Conservation (phyloP, 345 rosid genomes). For the Linum trigynum region DNA sequence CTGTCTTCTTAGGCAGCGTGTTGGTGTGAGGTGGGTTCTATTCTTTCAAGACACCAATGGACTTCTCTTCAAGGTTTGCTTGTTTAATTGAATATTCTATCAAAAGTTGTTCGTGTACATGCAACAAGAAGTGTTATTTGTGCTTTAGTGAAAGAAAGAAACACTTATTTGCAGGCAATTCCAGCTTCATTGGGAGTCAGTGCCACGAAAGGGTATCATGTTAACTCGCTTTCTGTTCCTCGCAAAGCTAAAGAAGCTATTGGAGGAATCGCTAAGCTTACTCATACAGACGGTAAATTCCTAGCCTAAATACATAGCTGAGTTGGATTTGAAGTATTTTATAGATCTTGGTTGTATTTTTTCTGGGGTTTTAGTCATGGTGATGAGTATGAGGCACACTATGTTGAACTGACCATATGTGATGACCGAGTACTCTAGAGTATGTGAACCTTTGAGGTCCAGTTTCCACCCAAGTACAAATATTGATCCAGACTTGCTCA, state of each 20-base stretch:
- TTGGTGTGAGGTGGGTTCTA: constrained; percentile 78
- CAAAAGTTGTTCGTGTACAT: constrained; percentile 7
- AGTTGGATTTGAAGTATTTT: background rate
- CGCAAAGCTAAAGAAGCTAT: constrained; percentile 98
- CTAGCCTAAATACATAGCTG: background rate
- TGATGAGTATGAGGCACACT: too few species aligned
- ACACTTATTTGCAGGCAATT: constrained; percentile 51
- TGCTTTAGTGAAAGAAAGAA: background rate
- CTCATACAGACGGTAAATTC: constrained; percentile 75
- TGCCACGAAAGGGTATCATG: constrained; percentile 70
- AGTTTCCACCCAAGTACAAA: background rate
- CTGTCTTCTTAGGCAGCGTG: constrained; percentile 46
- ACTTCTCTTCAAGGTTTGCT: constrained; percentile 80
- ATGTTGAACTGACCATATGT: too few species aligned
- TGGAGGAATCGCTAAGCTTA: constrained; percentile 89
- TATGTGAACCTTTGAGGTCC: background rate
- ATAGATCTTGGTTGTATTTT: background rate
- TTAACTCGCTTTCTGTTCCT: constrained; percentile 95
- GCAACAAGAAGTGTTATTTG: constrained; percentile 2
- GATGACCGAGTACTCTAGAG: background rate
- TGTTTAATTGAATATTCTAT: background rate
- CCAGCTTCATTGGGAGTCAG: constrained; percentile 94
- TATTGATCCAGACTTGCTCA: background rate
- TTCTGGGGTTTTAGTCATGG: background rate
- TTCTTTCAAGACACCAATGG: constrained; percentile 99